phyloP scores from a whole-genome alignment of 2,329 filamentous ascomycete species.

The Ceratocystis albifundus region DNA sequence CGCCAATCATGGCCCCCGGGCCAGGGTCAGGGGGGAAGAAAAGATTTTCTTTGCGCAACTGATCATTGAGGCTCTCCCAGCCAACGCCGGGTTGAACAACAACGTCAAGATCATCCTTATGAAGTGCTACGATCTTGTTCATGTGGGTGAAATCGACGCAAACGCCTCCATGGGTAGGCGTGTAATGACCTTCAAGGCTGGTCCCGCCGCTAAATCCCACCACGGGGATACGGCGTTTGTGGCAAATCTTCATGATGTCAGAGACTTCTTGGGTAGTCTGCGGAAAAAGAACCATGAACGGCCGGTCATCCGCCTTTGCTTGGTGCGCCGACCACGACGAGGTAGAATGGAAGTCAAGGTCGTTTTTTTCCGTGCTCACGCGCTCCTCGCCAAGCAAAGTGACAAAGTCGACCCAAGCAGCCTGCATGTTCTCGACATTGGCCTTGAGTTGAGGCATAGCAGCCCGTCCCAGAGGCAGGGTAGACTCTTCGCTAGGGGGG shows the following conservation, averaged over 20 bases:
- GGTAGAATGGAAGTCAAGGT: slow-evolving; percentile 46
- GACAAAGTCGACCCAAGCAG: slow-evolving; percentile 58
- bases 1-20: slow-evolving; percentile 83
- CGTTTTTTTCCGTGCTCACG: slow-evolving; percentile 47
- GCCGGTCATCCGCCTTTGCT: slow-evolving; percentile 37
- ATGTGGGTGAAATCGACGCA: slow-evolving; percentile 79
- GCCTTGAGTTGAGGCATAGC: slow-evolving; percentile 45
- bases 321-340: slow-evolving; percentile 54
- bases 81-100: slow-evolving; percentile 71
- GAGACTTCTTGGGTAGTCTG: slow-evolving; percentile 69
- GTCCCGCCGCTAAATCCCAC: slow-evolving; percentile 82
- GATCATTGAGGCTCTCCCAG: slow-evolving; percentile 77
- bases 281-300: slow-evolving; percentile 66
- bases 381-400: slow-evolving; percentile 52
- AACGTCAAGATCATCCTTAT: slow-evolving; percentile 66
- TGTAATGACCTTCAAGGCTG: slow-evolving; percentile 79
- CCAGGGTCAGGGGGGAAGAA: slow-evolving; percentile 91
- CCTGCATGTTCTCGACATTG: slow-evolving; percentile 52
- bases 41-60: slow-evolving; percentile 58
- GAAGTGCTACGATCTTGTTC: slow-evolving; percentile 65
- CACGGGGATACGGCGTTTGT: slow-evolving; percentile 67
- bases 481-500: slow-evolving; percentile 43
- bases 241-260: slow-evolving; percentile 80
- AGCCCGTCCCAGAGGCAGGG: slow-evolving; percentile 44
- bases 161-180: slow-evolving; percentile 69